These are phyloP conservation scores for Rhexocercosporidium sp. DNA, from an alignment of 2,329 filamentous ascomycete species.

Conservation along the genomic window DNA sequence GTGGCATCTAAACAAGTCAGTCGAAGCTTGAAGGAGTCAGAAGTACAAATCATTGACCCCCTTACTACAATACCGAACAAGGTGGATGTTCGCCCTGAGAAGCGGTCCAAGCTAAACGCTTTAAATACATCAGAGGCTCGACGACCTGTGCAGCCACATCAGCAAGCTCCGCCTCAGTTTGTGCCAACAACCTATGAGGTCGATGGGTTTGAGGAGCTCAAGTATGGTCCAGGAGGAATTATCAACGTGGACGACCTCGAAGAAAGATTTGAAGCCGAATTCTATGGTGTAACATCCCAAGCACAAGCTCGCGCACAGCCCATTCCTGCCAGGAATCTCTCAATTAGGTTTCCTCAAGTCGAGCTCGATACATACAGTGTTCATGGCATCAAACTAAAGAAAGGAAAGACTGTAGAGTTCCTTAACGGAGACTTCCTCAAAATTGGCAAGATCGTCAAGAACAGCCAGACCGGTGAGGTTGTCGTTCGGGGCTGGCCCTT, in stretches of 20 bases:
- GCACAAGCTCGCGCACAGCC: background rate
- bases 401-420: conserved; percentile 30
- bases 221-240: background rate
- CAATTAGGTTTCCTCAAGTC: background rate
- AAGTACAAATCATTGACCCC: background rate
- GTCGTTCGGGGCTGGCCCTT: conserved; percentile 50
- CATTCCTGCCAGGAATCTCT: background rate
- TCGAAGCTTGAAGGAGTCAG: background rate
- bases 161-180: background rate
- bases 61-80: background rate
- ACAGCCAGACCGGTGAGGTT: conserved; percentile 31
- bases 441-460: conserved; percentile 45
- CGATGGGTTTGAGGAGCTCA: conserved; percentile 3
- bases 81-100: background rate
- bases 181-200: background rate
- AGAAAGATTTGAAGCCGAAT: conserved; percentile 1
- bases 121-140: background rate
- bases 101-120: background rate
- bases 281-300: conserved; percentile 1
- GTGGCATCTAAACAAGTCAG: background rate
- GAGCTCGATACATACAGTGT: background rate
- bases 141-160: background rate
- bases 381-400: background rate
- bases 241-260: conserved; percentile 14
- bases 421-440: conserved; percentile 44